Conservation (phyloP, 768 basidiomycete genomes). For the Trametes coccinea region DNA sequence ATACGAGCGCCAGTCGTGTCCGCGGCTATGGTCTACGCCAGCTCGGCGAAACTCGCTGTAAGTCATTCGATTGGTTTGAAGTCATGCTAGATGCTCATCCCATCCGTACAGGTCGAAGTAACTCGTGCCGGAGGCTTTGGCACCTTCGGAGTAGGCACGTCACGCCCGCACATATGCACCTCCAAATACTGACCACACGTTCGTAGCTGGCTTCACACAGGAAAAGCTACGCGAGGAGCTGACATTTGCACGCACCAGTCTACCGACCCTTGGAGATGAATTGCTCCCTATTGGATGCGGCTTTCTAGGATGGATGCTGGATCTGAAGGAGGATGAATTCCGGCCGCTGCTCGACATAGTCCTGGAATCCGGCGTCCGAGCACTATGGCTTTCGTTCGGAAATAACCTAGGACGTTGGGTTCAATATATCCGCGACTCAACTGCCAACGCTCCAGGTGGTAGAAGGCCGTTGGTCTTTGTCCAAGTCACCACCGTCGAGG, state of each 20-base stretch:
- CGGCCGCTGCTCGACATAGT: slow-evolving; percentile 47
- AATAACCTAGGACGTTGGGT: slow-evolving; percentile 60
- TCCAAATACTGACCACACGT: slow-evolving; percentile 1
- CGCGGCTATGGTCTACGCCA: slow-evolving; percentile 72
- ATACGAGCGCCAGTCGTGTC: slow-evolving; percentile 59
- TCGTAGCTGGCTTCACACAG: slow-evolving; percentile 47
- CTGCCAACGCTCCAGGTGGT: slow-evolving; percentile 39
- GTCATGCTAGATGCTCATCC: neutral
- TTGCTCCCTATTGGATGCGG: slow-evolving; percentile 67
- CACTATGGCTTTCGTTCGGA: slow-evolving; percentile 79
- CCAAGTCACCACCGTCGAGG: slow-evolving; percentile 58
- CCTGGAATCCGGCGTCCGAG: slow-evolving; percentile 56
- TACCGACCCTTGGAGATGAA: slow-evolving; percentile 21
- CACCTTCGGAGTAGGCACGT: slow-evolving; percentile 61
- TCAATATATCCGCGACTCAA: slow-evolving; percentile 53
- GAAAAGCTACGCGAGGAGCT: slow-evolving; percentile 53
- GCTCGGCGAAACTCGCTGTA: slow-evolving; percentile 47
- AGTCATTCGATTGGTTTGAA: neutral
- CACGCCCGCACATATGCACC: neutral
- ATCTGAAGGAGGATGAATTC: slow-evolving; percentile 43
- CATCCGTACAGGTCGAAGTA: slow-evolving; percentile 45
- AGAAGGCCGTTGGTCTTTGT: slow-evolving; percentile 59
- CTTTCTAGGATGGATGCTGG: slow-evolving; percentile 75
- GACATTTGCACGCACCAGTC: slow-evolving; percentile 45
- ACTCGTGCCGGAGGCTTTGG: slow-evolving; percentile 76